phyloP scores from a whole-genome alignment of 805 yeast genomes.

The Yamadazyma kitorensis region DNA sequence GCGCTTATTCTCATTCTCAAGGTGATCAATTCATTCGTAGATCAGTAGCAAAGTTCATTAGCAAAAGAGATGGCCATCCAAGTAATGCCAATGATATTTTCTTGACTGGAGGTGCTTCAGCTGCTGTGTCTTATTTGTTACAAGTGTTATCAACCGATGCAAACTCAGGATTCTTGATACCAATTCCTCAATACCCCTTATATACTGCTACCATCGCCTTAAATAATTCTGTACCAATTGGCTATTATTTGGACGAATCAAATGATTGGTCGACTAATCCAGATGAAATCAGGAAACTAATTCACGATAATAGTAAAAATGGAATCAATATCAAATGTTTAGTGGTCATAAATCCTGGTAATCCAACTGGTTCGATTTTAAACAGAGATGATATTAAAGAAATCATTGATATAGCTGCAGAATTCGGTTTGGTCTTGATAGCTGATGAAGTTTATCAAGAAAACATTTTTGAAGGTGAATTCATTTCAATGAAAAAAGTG shows the following conservation, averaged over 20 bases:
- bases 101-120: slow-evolving; percentile 91
- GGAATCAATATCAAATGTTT: slow-evolving; percentile 71
- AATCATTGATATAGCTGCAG: slow-evolving; percentile 77
- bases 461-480: slow-evolving; percentile 79
- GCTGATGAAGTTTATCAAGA: slow-evolving; percentile 99
- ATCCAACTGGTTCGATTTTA: slow-evolving; percentile 93
- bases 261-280: slow-evolving; percentile 84
- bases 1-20: slow-evolving; percentile 94
- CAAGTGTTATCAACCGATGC: slow-evolving; percentile 67
- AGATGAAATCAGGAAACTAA: slow-evolving; percentile 53
- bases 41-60: slow-evolving; percentile 78
- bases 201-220: slow-evolving; percentile 93
- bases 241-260: slow-evolving; percentile 81
- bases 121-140: slow-evolving; percentile 81
- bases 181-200: slow-evolving; percentile 97
- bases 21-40: slow-evolving; percentile 74
- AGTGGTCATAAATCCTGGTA: slow-evolving; percentile 96
- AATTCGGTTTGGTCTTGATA: slow-evolving; percentile 77
- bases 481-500: slow-evolving; percentile 80
- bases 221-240: slow-evolving; percentile 77
- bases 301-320: slow-evolving; percentile 44
- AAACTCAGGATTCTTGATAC: slow-evolving; percentile 78
- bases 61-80: slow-evolving; percentile 59
- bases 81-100: slow-evolving; percentile 72
- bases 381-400: slow-evolving; percentile 62